These are phyloP conservation scores for Fusarium sp. DNA, from an alignment of 2,329 filamentous ascomycete genomes.

Conservation along the genomic window DNA sequence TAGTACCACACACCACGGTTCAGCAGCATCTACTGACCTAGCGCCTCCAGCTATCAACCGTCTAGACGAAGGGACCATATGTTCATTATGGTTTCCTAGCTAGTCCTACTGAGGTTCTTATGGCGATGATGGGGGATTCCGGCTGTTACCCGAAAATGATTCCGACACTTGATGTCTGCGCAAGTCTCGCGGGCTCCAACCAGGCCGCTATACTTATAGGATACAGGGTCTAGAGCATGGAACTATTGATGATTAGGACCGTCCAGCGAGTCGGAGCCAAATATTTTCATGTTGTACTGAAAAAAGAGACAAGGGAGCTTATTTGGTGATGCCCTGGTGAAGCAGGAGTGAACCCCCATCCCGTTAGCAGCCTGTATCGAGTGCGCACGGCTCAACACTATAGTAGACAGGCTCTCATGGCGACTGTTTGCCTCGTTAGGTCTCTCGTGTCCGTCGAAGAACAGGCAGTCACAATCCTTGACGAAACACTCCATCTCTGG, in stretches of 20 bases:
- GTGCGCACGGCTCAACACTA: background rate
- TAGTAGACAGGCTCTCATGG: background rate
- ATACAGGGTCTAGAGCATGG: background rate
- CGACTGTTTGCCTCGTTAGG: background rate
- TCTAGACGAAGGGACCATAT: background rate
- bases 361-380: background rate
- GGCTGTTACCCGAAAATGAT: background rate
- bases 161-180: background rate
- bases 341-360: background rate
- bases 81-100: background rate
- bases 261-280: background rate
- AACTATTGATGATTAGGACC: background rate
- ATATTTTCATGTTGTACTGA: background rate
- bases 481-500: slow-evolving; percentile 1
- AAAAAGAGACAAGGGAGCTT: background rate
- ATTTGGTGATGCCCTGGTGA: background rate
- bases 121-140: background rate
- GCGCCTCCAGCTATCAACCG: background rate
- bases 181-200: background rate
- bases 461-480: background rate
- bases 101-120: background rate
- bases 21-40: background rate
- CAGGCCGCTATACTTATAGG: background rate
- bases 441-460: background rate
- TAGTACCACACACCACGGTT: background rate